phyloP scores from a whole-genome alignment of 495 filamentous ascomycete genomes.

The Tetracladium marchalianum region DNA sequence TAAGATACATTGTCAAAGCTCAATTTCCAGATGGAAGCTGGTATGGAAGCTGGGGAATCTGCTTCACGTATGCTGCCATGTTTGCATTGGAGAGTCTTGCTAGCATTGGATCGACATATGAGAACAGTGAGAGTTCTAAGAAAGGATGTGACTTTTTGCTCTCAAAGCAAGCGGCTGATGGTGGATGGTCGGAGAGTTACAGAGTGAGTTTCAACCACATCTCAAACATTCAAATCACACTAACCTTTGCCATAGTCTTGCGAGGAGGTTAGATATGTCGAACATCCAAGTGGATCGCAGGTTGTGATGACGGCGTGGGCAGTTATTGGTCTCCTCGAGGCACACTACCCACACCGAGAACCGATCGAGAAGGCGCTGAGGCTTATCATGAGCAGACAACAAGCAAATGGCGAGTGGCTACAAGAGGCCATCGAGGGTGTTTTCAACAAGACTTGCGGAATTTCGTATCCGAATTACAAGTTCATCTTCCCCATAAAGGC shows the following conservation, averaged over 20 bases:
- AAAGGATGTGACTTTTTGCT: conserved; percentile 80
- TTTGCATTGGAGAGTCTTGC: conserved; percentile 84
- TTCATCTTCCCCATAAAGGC: conserved; percentile 93
- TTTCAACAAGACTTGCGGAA: conserved; percentile 99
- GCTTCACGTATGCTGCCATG: conserved; percentile 93
- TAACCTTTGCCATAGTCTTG: conserved; percentile 31
- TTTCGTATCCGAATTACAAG: conserved; percentile 99
- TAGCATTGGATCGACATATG: conserved; percentile 71
- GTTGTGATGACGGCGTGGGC: conserved; percentile 95
- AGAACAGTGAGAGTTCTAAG: conserved; percentile 57
- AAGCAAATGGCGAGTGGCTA: conserved; percentile 82
- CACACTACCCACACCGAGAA: conserved; percentile 65
- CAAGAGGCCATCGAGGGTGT: conserved; percentile 96
- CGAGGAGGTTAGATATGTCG: conserved; percentile 40
- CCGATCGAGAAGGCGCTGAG: conserved; percentile 65
- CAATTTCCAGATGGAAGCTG: conserved; percentile 82
- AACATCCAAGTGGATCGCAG: conserved; percentile 53
- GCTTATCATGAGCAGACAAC: conserved; percentile 78
- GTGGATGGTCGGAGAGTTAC: conserved; percentile 96
- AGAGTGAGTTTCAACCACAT: conserved; percentile 46
- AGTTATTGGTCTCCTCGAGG: conserved; percentile 73
- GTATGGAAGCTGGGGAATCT: conserved; percentile 97
- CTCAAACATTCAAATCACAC: background rate
- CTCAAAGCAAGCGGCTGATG: conserved; percentile 72
- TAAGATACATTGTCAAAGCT: conserved; percentile 68